Base-by-base conservation (phyloP, 352 stramenopile genomes). In the Peronospora tabacina region DNA sequence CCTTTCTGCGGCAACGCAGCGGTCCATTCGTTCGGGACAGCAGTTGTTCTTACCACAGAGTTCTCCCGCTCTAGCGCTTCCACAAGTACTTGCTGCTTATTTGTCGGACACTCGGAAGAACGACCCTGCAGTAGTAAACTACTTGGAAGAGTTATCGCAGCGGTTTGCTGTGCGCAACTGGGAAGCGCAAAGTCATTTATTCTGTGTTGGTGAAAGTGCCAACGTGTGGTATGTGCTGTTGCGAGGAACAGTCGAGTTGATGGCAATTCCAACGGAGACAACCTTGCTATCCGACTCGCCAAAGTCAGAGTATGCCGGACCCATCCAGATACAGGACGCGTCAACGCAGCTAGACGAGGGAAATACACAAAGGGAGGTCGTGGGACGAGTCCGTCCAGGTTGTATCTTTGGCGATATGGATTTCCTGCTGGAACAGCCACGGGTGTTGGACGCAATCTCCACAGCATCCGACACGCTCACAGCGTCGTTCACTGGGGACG, bases 391-490 rank as follows among this genome's bases (percentile, higher is more conserved):
- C 0, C 62, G 68, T 11, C 60, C 72, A 20, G 72, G 72, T 5
- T 81, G 70, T 32, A 75, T 86, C 36, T 82, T 84, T 39, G 75
- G 75, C 11, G 75, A 86, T 34, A 72, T 86, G 68, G 75, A 82
- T 48, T 86, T 77, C 36, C 63, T 81, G 50, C 55, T 86, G 41
- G 44, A 53, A 20, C 72, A 84, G 45, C 33, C 50, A 30, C 64
- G 71, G n/a, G 61, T 68, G n/a, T 57, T 82, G 32, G 63, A 80
- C 48, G 72, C 68, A n/a, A 63, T 61, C 2, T 66, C 57, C 12
- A 80, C 60, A n/a, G 52, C 48, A 16, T 13, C 49, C 11, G 54
- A 63, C 41, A 80, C 69, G 0, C 46, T 83, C 5, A 72, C 68
- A 9, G 74, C 71, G 2, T 45, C 50, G 11, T 70, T 83, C 43